Evolutionary conservation across 208 protist genomes (phyloP), one percentile per base, ranked within the genome.

Genomic region (Jaenimonas drosophilae): DNA sequence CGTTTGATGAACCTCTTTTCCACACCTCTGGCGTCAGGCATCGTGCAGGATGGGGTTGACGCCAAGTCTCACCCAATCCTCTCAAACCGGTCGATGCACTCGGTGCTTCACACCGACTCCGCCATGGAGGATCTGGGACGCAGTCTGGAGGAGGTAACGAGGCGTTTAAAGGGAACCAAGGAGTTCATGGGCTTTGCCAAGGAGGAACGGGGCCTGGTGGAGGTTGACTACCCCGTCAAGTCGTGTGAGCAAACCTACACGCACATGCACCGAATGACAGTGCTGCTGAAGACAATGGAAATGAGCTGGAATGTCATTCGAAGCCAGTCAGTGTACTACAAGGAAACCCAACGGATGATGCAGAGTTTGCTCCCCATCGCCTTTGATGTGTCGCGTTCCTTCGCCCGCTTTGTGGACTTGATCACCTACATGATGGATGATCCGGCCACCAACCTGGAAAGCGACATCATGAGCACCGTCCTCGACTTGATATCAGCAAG

Each of bases 291-390:
- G 62, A 87, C 79, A 1, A 89, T 89, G 78, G 72, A 64, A 54
- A 72, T 76, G 58, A 86, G 79, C 69, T 92, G 84, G 80, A 73
- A 76, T 27, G 65, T 89, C 23, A 57, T 92, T 16, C 73, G 84
- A 26, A 76, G 79, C 36, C 76, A 92, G 64, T 48, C 51, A 26
- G 6, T 14, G 31, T 78, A 74, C 52, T 66, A 71, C 5, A 31
- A 20, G 4, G 64, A 72, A 1, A 86, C 70, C 40, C 63, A 51
- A 6, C 66, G 70, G 42, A 70, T 89, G 62, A 43, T 89, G 57
- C 44, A 48, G 31, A 70, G 60, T 27, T 63, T 92, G 48, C 60
- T 76, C 29, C 78, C 76, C 23, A 65, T 92, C 23, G 80, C 72
- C 24, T 53, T 25, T 46, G 74, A 87, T 58, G 52, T 75, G 11